These are phyloP conservation scores for Nectriaceae sp. DNA, from an alignment of 2,329 filamentous ascomycete species.

Conservation along the genomic window DNA sequence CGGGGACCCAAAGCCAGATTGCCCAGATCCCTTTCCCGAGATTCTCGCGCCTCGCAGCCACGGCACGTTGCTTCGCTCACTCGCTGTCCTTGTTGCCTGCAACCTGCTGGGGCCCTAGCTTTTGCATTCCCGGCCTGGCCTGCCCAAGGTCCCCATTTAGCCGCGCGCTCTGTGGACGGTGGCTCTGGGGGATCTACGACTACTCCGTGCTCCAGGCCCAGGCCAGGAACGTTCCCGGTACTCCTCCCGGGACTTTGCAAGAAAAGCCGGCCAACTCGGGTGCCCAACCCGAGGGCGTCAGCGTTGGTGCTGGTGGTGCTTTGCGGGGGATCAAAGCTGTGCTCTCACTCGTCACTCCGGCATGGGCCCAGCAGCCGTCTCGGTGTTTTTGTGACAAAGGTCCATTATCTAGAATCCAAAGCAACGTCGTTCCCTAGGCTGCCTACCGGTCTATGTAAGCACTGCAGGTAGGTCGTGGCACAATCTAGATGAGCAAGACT, in stretches of 20 bases:
- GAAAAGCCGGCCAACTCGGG: neutral
- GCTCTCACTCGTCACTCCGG: slow-evolving; percentile 14
- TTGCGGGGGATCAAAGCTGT: slow-evolving; percentile 21
- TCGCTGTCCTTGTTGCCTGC: slow-evolving; percentile 1
- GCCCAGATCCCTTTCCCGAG: slow-evolving; percentile 21
- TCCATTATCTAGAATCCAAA: slow-evolving; percentile 8
- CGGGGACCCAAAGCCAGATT: slow-evolving; percentile 13
- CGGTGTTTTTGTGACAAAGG: slow-evolving; percentile 20
- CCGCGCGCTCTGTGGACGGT: neutral
- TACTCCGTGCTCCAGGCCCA: neutral
- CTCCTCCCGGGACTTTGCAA: neutral
- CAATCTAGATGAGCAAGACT: slow-evolving; percentile 20
- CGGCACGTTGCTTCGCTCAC: slow-evolving; percentile 1
- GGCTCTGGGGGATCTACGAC: neutral
- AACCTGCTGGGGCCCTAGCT: neutral
- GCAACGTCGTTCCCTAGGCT: slow-evolving; percentile 15
- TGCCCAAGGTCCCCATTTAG: neutral
- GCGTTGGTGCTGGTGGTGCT: neutral
- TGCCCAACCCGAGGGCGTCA: neutral
- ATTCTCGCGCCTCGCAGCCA: slow-evolving; percentile 12
- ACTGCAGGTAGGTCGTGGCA: slow-evolving; percentile 23
- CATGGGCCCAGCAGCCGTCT: neutral
- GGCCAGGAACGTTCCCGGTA: neutral
- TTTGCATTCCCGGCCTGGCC: neutral
- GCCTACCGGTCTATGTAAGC: slow-evolving; percentile 4